Percentiles rank a stretch among this genome's conserved stretches.
Conservation (phyloP, 306 rosid species). For the Cucumis cinereus region DNA sequence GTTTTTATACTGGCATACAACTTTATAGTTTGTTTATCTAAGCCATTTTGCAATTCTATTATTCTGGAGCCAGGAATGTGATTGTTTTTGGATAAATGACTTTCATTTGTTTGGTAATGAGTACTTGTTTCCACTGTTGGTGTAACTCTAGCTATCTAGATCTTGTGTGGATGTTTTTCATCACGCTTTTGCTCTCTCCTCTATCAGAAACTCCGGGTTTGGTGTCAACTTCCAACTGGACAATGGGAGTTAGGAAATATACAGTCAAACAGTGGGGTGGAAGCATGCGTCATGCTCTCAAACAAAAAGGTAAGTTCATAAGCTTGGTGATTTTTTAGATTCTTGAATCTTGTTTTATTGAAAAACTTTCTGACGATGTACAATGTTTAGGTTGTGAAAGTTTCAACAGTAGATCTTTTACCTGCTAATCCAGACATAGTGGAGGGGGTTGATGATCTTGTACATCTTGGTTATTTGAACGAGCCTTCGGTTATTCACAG, state of each 20-base stretch:
- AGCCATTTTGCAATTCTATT: not conserved
- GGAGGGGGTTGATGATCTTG: constrained; percentile 87
- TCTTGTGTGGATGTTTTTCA: constrained; percentile 7
- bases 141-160: not conserved
- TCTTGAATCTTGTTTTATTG: constrained; percentile 4
- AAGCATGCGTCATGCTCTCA: constrained; percentile 54
- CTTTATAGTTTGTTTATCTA: not conserved
- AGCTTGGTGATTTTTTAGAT: constrained; percentile 8
- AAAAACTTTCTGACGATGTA: constrained; percentile 15
- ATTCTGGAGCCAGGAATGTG: not conserved
- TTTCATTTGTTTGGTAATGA: not conserved
- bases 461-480: constrained; percentile 78
- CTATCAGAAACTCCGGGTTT: constrained; percentile 75
- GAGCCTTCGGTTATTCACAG: constrained; percentile 85
- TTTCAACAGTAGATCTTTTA: constrained; percentile 42
- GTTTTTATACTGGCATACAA: not conserved
- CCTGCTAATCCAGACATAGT: constrained; percentile 91
- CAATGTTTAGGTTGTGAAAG: constrained; percentile 45
- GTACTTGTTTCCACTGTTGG: not conserved
- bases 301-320: constrained; percentile 51
- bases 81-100: not conserved
- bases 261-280: constrained; percentile 63
- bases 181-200: constrained; percentile 11
- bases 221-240: constrained; percentile 69
- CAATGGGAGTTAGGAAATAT: constrained; percentile 71